Conservation (phyloP, 257 asterid species). For the Paulownia fortunei region DNA sequence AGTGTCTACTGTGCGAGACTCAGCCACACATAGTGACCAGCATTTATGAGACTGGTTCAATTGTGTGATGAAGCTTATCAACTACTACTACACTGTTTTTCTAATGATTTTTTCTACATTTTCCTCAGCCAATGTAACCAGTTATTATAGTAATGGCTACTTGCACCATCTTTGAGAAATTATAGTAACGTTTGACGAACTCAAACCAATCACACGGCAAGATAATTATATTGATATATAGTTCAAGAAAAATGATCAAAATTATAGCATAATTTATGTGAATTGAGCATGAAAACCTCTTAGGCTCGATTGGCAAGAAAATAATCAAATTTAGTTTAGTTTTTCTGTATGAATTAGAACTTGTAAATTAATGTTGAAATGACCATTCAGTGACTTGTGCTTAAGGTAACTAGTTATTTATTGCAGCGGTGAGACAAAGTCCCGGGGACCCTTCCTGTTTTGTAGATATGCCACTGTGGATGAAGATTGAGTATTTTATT, state of each 20-base stretch:
- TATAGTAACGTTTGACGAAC: too few relatives aligned
- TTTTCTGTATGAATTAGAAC: background rate
- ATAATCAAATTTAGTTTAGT: too few relatives aligned
- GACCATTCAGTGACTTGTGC: constrained; percentile 30
- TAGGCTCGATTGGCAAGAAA: too few relatives aligned
- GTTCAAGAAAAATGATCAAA: too few relatives aligned
- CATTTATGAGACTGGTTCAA: constrained; percentile 7
- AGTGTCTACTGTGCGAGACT: background rate
- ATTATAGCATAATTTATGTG: too few relatives aligned
- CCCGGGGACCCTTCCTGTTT: constrained; percentile 18
- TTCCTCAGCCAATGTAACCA: background rate
- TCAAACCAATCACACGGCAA: too few relatives aligned
- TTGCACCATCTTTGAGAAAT: background rate
- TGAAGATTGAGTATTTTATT: too few relatives aligned
- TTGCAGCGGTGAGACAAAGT: constrained; percentile 35
- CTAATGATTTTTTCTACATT: background rate
- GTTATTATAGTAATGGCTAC: background rate
- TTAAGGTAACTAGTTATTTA: constrained; percentile 35
- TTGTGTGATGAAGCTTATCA: background rate
- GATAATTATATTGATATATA: too few relatives aligned
- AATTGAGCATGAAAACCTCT: background rate
- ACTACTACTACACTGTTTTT: background rate
- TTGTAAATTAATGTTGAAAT: constrained; percentile 9
- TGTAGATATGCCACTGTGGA: background rate
- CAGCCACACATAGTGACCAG: constrained; percentile 2